Conservation (phyloP, 2,329 filamentous ascomycete species). For the Fusarium camptoceras region DNA sequence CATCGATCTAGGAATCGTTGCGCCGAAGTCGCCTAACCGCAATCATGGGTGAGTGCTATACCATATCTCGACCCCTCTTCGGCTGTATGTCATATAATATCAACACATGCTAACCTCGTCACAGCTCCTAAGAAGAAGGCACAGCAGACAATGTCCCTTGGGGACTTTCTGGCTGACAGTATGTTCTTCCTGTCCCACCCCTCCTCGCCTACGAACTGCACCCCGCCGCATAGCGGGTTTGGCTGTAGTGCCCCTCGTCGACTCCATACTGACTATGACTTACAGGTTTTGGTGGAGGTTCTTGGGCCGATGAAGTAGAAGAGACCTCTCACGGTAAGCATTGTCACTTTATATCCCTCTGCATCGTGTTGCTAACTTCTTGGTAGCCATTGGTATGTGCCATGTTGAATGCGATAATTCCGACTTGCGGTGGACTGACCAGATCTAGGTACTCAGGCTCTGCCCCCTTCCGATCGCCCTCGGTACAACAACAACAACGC, state of each 20-base stretch:
- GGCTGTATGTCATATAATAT: not conserved
- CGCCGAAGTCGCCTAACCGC: conserved; percentile 64
- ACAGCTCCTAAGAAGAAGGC: conserved; percentile 93
- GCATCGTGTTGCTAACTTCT: conserved; percentile 48
- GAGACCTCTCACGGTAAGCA: conserved; percentile 78
- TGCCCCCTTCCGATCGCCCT: conserved; percentile 63
- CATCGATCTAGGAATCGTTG: conserved; percentile 57
- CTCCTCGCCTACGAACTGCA: conserved; percentile 50
- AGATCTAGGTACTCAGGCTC: conserved; percentile 65
- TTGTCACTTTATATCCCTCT: conserved; percentile 10
- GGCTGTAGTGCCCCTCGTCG: conserved; percentile 36
- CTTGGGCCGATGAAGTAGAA: conserved; percentile 99
- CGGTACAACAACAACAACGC: conserved; percentile 48
- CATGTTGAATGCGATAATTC: conserved; percentile 14
- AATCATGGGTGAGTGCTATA: conserved; percentile 68
- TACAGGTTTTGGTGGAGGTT: conserved; percentile 71
- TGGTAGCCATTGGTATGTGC: conserved; percentile 54
- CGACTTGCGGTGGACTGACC: conserved; percentile 43
- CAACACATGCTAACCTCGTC: conserved; percentile 26
- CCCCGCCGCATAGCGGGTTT: conserved; percentile 40
- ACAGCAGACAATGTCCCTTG: conserved; percentile 96
- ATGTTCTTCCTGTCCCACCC: conserved; percentile 56
- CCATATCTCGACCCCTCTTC: conserved; percentile 23
- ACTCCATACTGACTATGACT: conserved; percentile 42
- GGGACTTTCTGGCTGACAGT: conserved; percentile 96